Conservation (phyloP, 805 yeast genomes). For the Kazachstania bromeliacearum region DNA sequence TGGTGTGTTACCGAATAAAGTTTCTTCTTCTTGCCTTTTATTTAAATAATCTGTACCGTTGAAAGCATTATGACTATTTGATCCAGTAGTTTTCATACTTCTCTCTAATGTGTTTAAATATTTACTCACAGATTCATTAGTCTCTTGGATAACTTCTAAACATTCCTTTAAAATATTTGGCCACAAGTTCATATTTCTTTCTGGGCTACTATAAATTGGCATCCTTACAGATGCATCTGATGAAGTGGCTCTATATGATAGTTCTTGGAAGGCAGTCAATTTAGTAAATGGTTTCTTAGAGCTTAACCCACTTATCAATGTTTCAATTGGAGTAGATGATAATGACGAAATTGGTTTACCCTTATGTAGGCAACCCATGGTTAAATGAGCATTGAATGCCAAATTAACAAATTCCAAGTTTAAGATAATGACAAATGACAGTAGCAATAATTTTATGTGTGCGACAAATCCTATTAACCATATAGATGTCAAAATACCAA, state of each 20-base stretch:
- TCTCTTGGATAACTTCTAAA: slow-evolving; percentile 41
- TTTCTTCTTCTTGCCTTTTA: slow-evolving; percentile 4
- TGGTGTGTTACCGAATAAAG: slow-evolving; percentile 31
- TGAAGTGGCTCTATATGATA: slow-evolving; percentile 53
- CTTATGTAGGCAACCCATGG: slow-evolving; percentile 64
- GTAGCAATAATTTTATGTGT: slow-evolving; percentile 25
- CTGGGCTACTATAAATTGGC: slow-evolving; percentile 44
- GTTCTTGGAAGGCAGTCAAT: slow-evolving; percentile 66
- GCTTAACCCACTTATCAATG: slow-evolving; percentile 54
- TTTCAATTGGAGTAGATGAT: slow-evolving; percentile 51
- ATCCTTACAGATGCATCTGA: slow-evolving; percentile 39
- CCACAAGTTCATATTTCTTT: slow-evolving; percentile 45
- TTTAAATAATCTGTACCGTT: not conserved
- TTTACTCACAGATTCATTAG: slow-evolving; percentile 31
- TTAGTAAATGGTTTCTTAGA: slow-evolving; percentile 42
- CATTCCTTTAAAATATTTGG: slow-evolving; percentile 52
- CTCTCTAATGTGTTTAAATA: slow-evolving; percentile 17
- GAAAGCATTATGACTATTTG: not conserved
- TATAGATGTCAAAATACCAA: slow-evolving; percentile 34
- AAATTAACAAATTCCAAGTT: slow-evolving; percentile 50
- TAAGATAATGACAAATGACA: slow-evolving; percentile 31
- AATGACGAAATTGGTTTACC: slow-evolving; percentile 48
- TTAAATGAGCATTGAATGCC: slow-evolving; percentile 53
- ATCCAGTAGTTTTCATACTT: slow-evolving; percentile 8
- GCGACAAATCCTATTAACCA: slow-evolving; percentile 25